Conservation (phyloP, 345 rosid genomes). For the Eucalyptus polyanthemos region DNA sequence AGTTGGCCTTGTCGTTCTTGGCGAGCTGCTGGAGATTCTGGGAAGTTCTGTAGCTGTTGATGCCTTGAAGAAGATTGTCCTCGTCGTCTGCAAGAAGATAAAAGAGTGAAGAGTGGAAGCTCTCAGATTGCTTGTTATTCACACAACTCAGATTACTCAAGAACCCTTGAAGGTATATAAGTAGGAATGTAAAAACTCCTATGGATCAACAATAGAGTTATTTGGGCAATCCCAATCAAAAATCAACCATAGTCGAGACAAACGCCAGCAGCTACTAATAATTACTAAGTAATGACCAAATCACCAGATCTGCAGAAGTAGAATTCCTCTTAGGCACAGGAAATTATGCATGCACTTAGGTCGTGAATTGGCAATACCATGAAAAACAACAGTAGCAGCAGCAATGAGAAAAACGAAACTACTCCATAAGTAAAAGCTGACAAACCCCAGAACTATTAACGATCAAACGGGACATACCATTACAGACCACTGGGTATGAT, state of each 20-base stretch:
- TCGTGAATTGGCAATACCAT: neutral
- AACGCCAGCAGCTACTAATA: neutral
- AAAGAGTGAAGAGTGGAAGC: neutral
- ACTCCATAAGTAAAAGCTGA: neutral
- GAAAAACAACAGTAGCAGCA: neutral
- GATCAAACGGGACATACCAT: neutral
- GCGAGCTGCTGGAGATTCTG: constrained; percentile 20
- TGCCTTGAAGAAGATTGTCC: constrained; percentile 58
- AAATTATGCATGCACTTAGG: neutral
- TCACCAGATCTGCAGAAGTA: neutral
- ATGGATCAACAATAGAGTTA: neutral
- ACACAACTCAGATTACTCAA: neutral
- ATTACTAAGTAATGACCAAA: neutral
- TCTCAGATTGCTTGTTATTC: neutral
- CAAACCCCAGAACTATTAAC: neutral
- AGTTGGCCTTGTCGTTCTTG: constrained; percentile 47
- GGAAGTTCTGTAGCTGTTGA: constrained; percentile 52
- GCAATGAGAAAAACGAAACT: neutral
- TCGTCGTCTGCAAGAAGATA: constrained; percentile 26
- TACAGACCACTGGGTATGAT: constrained; percentile 6
- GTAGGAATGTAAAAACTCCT: neutral
- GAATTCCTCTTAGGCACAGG: neutral
- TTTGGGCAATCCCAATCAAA: neutral
- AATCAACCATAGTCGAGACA: neutral
- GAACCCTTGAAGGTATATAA: neutral